Evolutionary conservation across 139 green algal species (phyloP).

Genomic region (Micromonas pusilla): DNA sequence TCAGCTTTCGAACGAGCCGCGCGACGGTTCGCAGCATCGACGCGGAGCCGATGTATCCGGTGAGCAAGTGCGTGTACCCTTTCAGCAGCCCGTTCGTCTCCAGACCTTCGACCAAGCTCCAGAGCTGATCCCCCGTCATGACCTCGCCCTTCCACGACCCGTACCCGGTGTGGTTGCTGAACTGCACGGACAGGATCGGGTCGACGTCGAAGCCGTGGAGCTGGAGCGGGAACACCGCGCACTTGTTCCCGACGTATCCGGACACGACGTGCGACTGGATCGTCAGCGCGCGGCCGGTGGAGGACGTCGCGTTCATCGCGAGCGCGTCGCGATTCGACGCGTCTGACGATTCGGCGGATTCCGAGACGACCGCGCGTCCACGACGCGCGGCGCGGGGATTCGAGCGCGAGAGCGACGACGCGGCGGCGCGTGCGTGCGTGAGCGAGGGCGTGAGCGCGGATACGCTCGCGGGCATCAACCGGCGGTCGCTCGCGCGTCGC

Average conservation of each 20-base stretch:
- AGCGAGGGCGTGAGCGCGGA: no score
- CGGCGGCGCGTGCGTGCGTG: no score
- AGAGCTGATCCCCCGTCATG: constrained; percentile 63
- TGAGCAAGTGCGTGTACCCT: constrained; percentile 83
- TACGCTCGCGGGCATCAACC: no score
- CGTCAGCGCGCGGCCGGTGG: constrained; percentile 52
- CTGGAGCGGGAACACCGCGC: constrained; percentile 81
- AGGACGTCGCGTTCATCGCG: background rate
- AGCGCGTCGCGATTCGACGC: background rate
- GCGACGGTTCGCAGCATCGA: constrained; percentile 65
- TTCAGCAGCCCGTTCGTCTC: constrained; percentile 69
- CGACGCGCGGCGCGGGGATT: no score
- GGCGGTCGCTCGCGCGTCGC: no score
- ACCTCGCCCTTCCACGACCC: background rate
- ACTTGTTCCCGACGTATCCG: constrained; percentile 77
- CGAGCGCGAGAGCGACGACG: no score
- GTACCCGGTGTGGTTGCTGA: constrained; percentile 74
- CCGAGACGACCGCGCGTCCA: no score
- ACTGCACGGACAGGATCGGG: constrained; percentile 73
- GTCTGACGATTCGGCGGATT: background rate
- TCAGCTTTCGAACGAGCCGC: constrained; percentile 50
- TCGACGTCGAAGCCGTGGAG: constrained; percentile 87
- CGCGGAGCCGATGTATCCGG: constrained; percentile 84
- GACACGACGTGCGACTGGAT: constrained; percentile 83
- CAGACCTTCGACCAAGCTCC: constrained; percentile 63